Conservation (phyloP, 768 basidiomycete genomes). For the Auriscalpium orientale region DNA sequence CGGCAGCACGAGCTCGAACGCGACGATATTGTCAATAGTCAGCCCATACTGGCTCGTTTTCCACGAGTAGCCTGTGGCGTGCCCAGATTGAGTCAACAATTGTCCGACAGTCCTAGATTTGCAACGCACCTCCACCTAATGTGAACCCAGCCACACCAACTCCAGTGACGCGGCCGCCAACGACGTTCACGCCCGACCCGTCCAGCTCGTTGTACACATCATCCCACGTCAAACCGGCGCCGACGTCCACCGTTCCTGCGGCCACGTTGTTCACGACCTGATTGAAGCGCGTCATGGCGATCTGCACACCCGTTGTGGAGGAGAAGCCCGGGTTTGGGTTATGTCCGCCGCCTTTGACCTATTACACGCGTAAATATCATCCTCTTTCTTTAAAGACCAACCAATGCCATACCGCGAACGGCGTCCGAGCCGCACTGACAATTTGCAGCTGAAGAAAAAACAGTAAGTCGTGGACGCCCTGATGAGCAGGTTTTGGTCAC, state of each 20-base stretch:
- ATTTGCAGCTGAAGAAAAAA: slow-evolving; percentile 1
- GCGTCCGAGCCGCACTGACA: slow-evolving; percentile 3
- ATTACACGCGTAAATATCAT: not conserved
- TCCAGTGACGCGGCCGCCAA: slow-evolving; percentile 18
- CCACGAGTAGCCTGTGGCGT: slow-evolving; percentile 22
- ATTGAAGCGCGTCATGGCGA: slow-evolving; percentile 19
- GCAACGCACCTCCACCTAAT: slow-evolving; percentile 18
- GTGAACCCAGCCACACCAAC: slow-evolving; percentile 21
- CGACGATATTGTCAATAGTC: slow-evolving; percentile 26
- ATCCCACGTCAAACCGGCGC: slow-evolving; percentile 21
- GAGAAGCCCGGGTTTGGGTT: slow-evolving; percentile 17
- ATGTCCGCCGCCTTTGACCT: slow-evolving; percentile 22
- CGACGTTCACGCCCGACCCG: slow-evolving; percentile 15
- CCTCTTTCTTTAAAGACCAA: not conserved
- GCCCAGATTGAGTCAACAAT: not conserved
- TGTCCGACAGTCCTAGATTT: not conserved
- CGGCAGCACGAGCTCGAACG: slow-evolving; percentile 23
- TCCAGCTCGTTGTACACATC: slow-evolving; percentile 18
- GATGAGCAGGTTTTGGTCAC: not conserved
- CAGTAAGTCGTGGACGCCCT: not conserved
- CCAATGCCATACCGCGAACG: slow-evolving; percentile 1
- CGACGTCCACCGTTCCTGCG: slow-evolving; percentile 10
- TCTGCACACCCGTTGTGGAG: slow-evolving; percentile 21
- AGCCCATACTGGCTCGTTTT: slow-evolving; percentile 27
- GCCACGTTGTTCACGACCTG: not conserved